These are phyloP conservation scores for Colletotrichum sp. DNA, from an alignment of 2,329 filamentous ascomycete species.

Conservation along the genomic window DNA sequence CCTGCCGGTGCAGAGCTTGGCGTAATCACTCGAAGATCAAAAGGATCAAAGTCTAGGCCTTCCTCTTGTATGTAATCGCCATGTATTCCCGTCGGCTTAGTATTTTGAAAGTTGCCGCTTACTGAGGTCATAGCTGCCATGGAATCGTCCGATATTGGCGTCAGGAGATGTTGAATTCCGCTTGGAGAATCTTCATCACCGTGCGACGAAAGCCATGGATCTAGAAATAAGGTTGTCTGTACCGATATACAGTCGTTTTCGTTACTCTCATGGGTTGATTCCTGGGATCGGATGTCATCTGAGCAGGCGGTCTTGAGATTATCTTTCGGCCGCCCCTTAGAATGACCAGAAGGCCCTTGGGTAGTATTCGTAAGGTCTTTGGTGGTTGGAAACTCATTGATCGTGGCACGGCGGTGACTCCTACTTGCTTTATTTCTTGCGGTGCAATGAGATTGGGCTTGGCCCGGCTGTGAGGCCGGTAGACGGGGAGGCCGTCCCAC, in stretches of 20 bases:
- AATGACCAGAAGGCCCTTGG: not conserved
- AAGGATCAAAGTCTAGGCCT: not conserved
- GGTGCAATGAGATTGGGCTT: not conserved
- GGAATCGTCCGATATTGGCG: not conserved
- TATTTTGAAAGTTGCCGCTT: not conserved
- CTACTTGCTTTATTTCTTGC: not conserved
- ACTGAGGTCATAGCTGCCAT: not conserved
- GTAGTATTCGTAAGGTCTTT: not conserved
- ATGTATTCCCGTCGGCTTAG: not conserved
- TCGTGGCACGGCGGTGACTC: not conserved
- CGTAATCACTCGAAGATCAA: not conserved
- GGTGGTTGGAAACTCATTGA: not conserved
- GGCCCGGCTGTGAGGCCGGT: not conserved
- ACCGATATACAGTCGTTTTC: not conserved
- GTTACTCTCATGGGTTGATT: not conserved
- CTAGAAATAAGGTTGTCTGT: not conserved
- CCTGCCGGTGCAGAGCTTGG: not conserved
- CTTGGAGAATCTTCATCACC: not conserved
- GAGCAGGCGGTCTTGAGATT: not conserved
- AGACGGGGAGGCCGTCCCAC: not conserved
- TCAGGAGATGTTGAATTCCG: not conserved
- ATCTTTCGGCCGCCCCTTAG: not conserved
- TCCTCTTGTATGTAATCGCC: not conserved
- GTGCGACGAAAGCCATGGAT: not conserved
- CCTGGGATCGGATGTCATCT: not conserved